Base-by-base conservation (phyloP, 2,329 filamentous ascomycete species). In the Monosporascus sp. region DNA sequence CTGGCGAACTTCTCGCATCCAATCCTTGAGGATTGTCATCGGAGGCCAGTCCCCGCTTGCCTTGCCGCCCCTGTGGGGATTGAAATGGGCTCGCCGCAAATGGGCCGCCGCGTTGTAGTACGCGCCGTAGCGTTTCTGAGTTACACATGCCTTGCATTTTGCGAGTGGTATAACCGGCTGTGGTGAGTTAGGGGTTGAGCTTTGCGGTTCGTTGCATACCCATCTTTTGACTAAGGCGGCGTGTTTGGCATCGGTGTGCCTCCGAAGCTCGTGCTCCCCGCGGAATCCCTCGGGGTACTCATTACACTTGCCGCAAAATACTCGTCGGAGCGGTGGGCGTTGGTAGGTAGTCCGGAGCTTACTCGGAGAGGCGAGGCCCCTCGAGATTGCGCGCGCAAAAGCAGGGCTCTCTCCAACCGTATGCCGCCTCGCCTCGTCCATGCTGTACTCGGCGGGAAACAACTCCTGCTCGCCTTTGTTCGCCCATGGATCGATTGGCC, bases 251-350 rank as follows among this genome's bases (percentile, higher is more conserved):
- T 82, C 79, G 18, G 73, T 76, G 67, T 92, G 88, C 53, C 88
- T 79, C 52, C 86, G 78, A 48, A 91, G 77, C 68, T 97, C 92
- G 68, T 96, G 92, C 52, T 95, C 90, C 53, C 92, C 92, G 46
- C 92, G 87, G 68, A 96, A 97, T 5, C 92, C 91, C 55, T 91
- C 86, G 3, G 88, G 88, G 55, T 93, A 85, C 63, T 90, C 88
- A 59, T 86, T 84, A 73, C 92, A 97, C 61, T 87, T 82, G 18
- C 77, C 75, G 69, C 92, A 97, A 65, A 83, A 85, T 48, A 91
- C 86, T 60, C 90, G 88, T 24, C 84, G 81, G 49, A 90, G 80
- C 24, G 83, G 81, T 22, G 77, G 75, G 25, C 78, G 72, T 54
- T 79, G 78, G 52, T 80, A 80, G 0, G 76, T 69, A 1, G 75